Percentiles rank a stretch among this genome's conserved stretches.
Conservation (phyloP, 306 rosid species). For the peach (Prunus persica) region DNA sequence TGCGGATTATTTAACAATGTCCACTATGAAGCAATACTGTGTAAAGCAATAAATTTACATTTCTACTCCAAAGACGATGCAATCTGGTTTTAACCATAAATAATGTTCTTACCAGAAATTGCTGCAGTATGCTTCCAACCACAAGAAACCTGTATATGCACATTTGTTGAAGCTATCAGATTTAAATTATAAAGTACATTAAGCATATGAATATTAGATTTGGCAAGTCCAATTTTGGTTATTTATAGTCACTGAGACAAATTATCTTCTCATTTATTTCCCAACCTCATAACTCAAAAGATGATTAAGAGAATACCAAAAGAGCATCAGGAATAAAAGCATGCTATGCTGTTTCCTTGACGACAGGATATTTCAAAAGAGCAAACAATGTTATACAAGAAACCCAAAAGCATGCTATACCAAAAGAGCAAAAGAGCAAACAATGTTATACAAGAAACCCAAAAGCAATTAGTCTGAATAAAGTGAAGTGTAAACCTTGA, state of each 20-base stretch:
- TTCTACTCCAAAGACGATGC: not conserved
- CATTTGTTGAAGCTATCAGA: slow-evolving; percentile 12
- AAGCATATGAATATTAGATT: slow-evolving; percentile 4
- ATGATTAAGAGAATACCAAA: not conserved
- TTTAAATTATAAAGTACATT: not conserved
- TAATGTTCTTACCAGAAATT: slow-evolving; percentile 53
- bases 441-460: not conserved
- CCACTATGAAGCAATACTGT: not conserved
- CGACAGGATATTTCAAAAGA: not conserved
- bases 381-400: not conserved
- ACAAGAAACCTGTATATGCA: slow-evolving; percentile 66
- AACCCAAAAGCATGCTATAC: not conserved
- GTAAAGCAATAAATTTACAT: not conserved
- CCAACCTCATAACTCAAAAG: slow-evolving; percentile 6
- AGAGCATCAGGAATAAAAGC: not conserved
- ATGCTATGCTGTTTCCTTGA: no score
- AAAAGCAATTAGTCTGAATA: not conserved
- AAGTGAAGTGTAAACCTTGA: slow-evolving; percentile 50
- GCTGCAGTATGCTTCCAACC: slow-evolving; percentile 99
- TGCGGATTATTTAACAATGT: no score
- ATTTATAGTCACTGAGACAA: not conserved
- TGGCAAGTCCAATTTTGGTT: not conserved
- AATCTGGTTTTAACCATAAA: not conserved
- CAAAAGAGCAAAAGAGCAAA: not conserved
- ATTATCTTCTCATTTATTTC: not conserved